Conservation (phyloP, 2,329 filamentous ascomycete genomes). For the Verticillium klebahnii region DNA sequence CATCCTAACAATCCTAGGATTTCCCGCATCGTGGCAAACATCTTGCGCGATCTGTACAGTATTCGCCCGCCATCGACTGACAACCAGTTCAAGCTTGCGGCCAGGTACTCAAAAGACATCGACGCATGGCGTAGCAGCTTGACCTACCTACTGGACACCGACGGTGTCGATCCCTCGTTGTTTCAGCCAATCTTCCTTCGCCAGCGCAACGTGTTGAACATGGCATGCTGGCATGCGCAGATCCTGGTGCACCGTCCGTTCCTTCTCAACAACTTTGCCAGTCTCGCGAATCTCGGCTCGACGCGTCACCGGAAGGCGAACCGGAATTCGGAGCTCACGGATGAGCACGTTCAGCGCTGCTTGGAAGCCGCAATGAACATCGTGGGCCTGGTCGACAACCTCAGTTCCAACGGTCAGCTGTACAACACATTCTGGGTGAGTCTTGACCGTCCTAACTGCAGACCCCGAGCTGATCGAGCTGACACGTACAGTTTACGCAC, state of each 20-base stretch:
- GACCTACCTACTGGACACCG: constrained; percentile 30
- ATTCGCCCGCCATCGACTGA: constrained; percentile 24
- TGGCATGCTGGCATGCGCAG: constrained; percentile 36
- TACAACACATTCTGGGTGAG: constrained; percentile 36
- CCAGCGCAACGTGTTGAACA: constrained; percentile 33
- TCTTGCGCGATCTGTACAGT: constrained; percentile 28
- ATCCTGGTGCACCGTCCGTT: constrained; percentile 33
- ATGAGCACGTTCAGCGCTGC: constrained; percentile 20
- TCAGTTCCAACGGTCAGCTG: constrained; percentile 26
- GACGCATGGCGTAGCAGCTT: constrained; percentile 27
- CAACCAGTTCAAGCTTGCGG: constrained; percentile 17
- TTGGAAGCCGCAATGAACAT: constrained; percentile 33
- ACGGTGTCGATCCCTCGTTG: constrained; percentile 24
- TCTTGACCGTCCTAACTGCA: neutral
- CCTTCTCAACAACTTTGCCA: constrained; percentile 26
- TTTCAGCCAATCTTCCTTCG: constrained; percentile 31
- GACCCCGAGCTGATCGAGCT: neutral
- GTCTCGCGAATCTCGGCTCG: neutral
- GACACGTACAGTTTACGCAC: constrained; percentile 24
- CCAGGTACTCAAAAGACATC: constrained; percentile 22
- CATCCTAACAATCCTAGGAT: constrained; percentile 14
- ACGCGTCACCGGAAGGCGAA: constrained; percentile 4
- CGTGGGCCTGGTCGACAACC: constrained; percentile 29
- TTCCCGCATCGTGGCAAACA: constrained; percentile 26
- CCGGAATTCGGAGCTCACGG: constrained; percentile 7